Evolutionary conservation across 1,284 basidiomycete genomes (phyloP).

Genomic region (Tausonia pullulans): DNA sequence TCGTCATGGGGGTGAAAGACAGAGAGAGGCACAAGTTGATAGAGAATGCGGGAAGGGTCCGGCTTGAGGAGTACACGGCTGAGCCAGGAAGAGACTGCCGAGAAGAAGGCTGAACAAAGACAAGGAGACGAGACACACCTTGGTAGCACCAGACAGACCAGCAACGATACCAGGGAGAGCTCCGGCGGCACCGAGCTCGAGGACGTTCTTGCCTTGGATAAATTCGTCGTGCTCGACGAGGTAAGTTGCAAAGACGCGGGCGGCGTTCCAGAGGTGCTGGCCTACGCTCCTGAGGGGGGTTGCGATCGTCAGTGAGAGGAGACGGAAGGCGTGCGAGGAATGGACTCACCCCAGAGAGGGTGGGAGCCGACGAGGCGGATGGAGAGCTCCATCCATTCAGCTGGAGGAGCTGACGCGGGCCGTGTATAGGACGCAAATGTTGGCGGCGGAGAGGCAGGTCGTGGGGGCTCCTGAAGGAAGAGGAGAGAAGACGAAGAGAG

Average conservation of each 20-base stretch:
- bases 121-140: constrained; percentile 21
- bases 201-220: constrained; percentile 41
- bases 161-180: constrained; percentile 69
- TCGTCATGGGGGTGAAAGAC: too few species aligned
- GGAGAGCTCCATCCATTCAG: constrained; percentile 36
- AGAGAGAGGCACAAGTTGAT: too few species aligned
- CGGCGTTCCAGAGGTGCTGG: constrained; percentile 57
- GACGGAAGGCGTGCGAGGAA: background rate
- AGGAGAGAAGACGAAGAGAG: background rate
- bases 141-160: constrained; percentile 52
- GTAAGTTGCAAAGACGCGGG: constrained; percentile 59
- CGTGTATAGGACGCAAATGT: constrained; percentile 33
- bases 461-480: constrained; percentile 19
- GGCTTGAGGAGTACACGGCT: too few species aligned
- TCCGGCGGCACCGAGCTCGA: constrained; percentile 90
- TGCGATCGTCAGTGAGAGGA: background rate
- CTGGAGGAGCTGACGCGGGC: constrained; percentile 18
- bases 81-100: background rate
- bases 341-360: constrained; percentile 70
- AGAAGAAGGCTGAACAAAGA: background rate
- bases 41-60: too few species aligned
- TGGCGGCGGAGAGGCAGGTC: constrained; percentile 23
- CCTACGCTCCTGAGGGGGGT: background rate
- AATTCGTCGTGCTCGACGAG: constrained; percentile 44
- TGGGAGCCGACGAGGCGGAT: constrained; percentile 75